These are phyloP conservation scores for Calonectria pseudoturangicola DNA, from an alignment of 2,329 filamentous ascomycete genomes.

Conservation along the genomic window DNA sequence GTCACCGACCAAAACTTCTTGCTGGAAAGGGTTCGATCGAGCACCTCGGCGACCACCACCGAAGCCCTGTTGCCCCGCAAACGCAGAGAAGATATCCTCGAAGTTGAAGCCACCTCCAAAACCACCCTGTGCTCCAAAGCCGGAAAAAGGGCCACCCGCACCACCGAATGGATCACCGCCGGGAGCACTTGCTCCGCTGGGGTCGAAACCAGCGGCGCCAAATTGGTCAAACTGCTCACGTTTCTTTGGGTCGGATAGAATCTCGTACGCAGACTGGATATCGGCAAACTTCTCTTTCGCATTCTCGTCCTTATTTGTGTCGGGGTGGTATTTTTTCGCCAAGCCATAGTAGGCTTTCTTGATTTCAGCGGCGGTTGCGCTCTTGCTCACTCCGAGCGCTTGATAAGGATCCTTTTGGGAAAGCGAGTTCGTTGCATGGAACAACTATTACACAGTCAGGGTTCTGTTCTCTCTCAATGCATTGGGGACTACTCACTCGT, in stretches of 20 bases:
- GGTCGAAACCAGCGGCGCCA: slow-evolving; percentile 91
- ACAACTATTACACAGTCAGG: slow-evolving; percentile 64
- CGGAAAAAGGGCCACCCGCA: slow-evolving; percentile 78
- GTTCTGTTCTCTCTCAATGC: slow-evolving; percentile 18
- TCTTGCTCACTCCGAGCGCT: slow-evolving; percentile 88
- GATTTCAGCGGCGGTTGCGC: slow-evolving; percentile 89
- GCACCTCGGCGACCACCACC: slow-evolving; percentile 71
- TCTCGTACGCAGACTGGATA: slow-evolving; percentile 94
- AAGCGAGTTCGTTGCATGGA: slow-evolving; percentile 75
- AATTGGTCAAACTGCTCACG: slow-evolving; percentile 94
- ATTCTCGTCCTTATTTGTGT: slow-evolving; percentile 96
- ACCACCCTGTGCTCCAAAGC: slow-evolving; percentile 75
- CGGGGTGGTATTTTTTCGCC: slow-evolving; percentile 97
- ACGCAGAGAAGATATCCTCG: slow-evolving; percentile 94
- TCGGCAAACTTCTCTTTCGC: slow-evolving; percentile 97
- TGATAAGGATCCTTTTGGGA: slow-evolving; percentile 88
- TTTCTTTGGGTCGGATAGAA: slow-evolving; percentile 94
- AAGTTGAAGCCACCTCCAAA: slow-evolving; percentile 94
- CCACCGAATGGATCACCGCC: slow-evolving; percentile 78
- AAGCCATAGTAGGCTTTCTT: slow-evolving; percentile 99
- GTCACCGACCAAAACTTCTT: slow-evolving; percentile 92
- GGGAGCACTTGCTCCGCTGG: slow-evolving; percentile 74
- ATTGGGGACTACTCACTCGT: slow-evolving; percentile 54
- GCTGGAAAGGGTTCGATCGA: slow-evolving; percentile 79
- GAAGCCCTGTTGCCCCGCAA: slow-evolving; percentile 77